These are phyloP conservation scores for Aspergillus sclerotioniger DNA, from an alignment of 495 filamentous ascomycete species.

Conservation along the genomic window DNA sequence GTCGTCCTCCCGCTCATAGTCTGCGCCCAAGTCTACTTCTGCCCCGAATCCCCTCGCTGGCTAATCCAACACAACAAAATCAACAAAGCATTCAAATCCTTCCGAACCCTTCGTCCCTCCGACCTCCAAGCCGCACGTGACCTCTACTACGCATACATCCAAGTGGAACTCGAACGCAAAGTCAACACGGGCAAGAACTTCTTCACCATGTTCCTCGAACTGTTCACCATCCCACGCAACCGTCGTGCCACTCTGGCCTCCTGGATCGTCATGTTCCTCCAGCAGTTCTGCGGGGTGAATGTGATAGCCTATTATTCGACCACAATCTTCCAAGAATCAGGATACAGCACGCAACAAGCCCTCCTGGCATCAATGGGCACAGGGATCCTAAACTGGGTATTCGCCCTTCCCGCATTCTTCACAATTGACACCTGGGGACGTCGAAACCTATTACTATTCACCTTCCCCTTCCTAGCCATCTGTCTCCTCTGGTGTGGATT, in stretches of 20 bases:
- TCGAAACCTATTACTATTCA: slow-evolving; percentile 60
- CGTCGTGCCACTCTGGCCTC: slow-evolving; percentile 51
- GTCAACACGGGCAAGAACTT: slow-evolving; percentile 46
- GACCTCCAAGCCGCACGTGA: slow-evolving; percentile 53
- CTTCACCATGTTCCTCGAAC: slow-evolving; percentile 48
- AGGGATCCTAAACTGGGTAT: slow-evolving; percentile 65
- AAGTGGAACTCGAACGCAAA: slow-evolving; percentile 41
- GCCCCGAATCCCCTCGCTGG: slow-evolving; percentile 68
- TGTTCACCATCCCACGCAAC: slow-evolving; percentile 55
- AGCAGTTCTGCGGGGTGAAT: slow-evolving; percentile 55
- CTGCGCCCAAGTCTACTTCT: slow-evolving; percentile 55
- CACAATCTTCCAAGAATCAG: slow-evolving; percentile 53
- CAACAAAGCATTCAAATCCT: slow-evolving; percentile 42
- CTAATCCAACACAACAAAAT: slow-evolving; percentile 56
- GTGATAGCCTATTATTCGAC: slow-evolving; percentile 56
- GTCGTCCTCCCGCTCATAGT: slow-evolving; percentile 43
- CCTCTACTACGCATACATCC: slow-evolving; percentile 52
- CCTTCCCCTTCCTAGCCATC: slow-evolving; percentile 61
- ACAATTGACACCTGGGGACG: slow-evolving; percentile 67
- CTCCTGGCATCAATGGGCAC: slow-evolving; percentile 60
- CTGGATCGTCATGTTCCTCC: slow-evolving; percentile 52
- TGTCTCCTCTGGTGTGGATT: slow-evolving; percentile 58
- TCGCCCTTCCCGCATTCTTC: slow-evolving; percentile 64
- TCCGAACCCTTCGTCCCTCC: slow-evolving; percentile 42
- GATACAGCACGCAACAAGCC: slow-evolving; percentile 43